Base-by-base conservation (phyloP, 352 stramenopile species). In the Albugo candida region DNA sequence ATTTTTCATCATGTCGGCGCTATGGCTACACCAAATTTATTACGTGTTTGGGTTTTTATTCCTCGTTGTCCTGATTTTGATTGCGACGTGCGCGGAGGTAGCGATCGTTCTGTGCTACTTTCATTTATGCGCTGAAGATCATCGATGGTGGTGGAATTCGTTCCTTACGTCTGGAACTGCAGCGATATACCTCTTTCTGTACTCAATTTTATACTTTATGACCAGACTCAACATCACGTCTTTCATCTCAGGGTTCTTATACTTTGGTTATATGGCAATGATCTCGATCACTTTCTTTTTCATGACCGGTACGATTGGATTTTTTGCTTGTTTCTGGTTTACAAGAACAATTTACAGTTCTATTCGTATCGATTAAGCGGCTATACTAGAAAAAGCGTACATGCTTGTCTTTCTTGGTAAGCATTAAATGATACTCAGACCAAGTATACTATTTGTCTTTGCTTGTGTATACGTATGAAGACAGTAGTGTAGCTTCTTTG, bases 21-120 rank as follows among this genome's bases (percentile, higher is more conserved):
- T 99, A 27, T 99, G 96, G 95, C 64, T 98, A 43, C 88, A 98
- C 69, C 89, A 97, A 79, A 96, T 97, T 56, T 98, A 98, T 77
- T 98, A 97, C 73, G 93, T 99, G 34, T 99, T 99, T 67, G 94
- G 96, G 45, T 99, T 99, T 63, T 70, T 99, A 39, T 94, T 99
- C 57, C 91, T 96, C 45, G 95, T 99, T 42, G 66, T 98, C 41
- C 52, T 98, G 24, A 98, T 99, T 58, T 69, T 99, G 31, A 72
- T 95, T 13, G 81, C 94, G 14, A 99, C 95, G 19, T 99, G 93
- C 62, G 94, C 95, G 0, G 89, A 99, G 64, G 96, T 99, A 37
- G 94, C 92, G 35, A 95, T 99, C 47, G 94, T 99, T 18, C 95
- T 99, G 84, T 98, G 89, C 63, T 99, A 99, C 83, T 96, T 99